These are phyloP conservation scores for Crataegus laevigata DNA, from an alignment of 306 rosid genomes.

Conservation along the genomic window DNA sequence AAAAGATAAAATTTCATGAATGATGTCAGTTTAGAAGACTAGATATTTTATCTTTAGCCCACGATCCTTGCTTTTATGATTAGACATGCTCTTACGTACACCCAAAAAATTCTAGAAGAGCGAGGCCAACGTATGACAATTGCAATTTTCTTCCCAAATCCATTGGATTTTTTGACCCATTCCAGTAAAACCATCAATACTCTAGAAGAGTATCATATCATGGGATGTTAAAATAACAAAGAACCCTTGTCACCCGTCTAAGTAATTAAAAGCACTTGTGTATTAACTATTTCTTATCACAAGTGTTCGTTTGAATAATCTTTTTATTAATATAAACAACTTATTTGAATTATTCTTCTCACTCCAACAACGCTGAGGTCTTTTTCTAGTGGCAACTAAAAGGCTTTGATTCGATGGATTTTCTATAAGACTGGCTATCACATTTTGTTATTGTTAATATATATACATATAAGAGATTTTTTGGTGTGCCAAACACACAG, in stretches of 20 bases:
- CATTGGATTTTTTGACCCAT: constrained; percentile 3
- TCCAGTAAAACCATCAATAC: not conserved
- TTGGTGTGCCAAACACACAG: too few relatives aligned
- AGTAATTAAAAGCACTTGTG: not conserved
- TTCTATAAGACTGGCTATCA: constrained; percentile 14
- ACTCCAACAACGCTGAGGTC: constrained; percentile 12
- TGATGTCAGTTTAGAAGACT: too few relatives aligned
- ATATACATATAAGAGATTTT: too few relatives aligned
- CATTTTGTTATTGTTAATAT: not conserved
- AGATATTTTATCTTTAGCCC: too few relatives aligned
- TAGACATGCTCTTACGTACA: too few relatives aligned
- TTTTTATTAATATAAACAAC: not conserved
- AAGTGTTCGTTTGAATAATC: constrained; percentile 8
- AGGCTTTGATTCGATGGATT: constrained; percentile 13
- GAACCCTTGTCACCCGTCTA: not conserved
- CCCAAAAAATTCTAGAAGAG: not conserved
- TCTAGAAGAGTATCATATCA: constrained; percentile 16
- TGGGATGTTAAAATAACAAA: not conserved
- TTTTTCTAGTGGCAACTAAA: constrained; percentile 14
- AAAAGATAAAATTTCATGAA: too few relatives aligned
- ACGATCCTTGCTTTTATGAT: too few relatives aligned
- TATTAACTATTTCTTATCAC: not conserved
- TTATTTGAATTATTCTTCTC: constrained; percentile 37
- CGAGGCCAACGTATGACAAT: not conserved
- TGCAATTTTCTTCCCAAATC: not conserved